A percentile compares a stretch with the other conserved stretches of the same genome.
These are phyloP conservation scores for Pythium dissimile DNA, from an alignment of 352 stramenopile species.

Conservation along the genomic window DNA sequence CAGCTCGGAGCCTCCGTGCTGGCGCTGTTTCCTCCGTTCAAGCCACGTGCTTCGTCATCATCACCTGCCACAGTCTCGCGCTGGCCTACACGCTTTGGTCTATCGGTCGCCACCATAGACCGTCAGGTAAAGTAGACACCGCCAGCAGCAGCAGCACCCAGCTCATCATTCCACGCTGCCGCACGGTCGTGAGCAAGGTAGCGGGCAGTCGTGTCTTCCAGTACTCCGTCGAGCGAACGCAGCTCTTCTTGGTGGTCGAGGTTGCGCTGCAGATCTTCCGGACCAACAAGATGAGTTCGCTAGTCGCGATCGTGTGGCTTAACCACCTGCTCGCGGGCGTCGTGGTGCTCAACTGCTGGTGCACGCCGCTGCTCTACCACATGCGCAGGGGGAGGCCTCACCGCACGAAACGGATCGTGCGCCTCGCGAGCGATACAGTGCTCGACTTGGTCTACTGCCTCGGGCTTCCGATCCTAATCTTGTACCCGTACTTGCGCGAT, in stretches of 20 bases:
- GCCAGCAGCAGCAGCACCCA: neutral
- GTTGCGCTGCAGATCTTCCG: slow-evolving; percentile 12
- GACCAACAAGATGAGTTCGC: slow-evolving; percentile 9
- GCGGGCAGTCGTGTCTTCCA: too few relatives aligned
- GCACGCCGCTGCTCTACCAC: slow-evolving; percentile 6
- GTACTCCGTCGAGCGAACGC: neutral
- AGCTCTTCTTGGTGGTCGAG: slow-evolving; percentile 5
- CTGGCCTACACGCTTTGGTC: neutral
- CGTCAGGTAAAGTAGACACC: neutral
- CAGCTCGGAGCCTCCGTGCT: neutral
- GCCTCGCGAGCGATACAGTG: slow-evolving; percentile 3
- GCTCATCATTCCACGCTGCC: neutral
- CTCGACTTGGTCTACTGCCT: slow-evolving; percentile 18
- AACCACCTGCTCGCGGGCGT: slow-evolving; percentile 7
- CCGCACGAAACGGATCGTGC: slow-evolving; percentile 6
- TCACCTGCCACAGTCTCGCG: neutral
- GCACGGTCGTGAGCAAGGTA: neutral
- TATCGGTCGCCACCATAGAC: too few relatives aligned
- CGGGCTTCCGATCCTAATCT: slow-evolving; percentile 4
- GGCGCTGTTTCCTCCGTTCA: neutral
- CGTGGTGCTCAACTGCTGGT: slow-evolving; percentile 17
- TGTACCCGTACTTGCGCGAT: slow-evolving; percentile 8
- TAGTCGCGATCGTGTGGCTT: slow-evolving; percentile 6
- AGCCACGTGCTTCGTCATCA: neutral
- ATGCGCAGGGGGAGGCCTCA: too few relatives aligned